Conservation (phyloP, 352 stramenopile genomes). For the Phytophthora rubi region DNA sequence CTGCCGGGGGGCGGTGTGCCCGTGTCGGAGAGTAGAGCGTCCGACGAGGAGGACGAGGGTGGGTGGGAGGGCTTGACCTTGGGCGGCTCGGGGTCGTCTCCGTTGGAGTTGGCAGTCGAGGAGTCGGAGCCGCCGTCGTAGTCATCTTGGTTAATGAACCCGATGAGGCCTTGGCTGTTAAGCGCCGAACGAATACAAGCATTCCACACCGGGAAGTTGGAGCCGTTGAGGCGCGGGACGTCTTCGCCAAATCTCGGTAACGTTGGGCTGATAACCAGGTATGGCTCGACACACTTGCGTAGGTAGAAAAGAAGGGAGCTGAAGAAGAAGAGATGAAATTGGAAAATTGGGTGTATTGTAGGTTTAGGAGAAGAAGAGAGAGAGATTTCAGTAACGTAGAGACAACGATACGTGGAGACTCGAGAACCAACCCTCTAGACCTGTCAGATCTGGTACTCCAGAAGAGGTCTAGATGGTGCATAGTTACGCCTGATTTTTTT, state of each 20-base stretch:
- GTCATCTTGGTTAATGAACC: conserved; percentile 19
- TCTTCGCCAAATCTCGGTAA: conserved; percentile 9
- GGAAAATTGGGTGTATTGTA: too few species aligned
- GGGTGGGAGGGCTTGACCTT: background rate
- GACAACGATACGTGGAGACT: too few species aligned
- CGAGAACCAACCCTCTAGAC: too few species aligned
- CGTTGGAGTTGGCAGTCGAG: background rate
- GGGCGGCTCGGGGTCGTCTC: background rate
- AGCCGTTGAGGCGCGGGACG: conserved; percentile 22
- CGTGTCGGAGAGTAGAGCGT: background rate
- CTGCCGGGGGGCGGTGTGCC: background rate
- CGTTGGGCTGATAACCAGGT: conserved; percentile 12
- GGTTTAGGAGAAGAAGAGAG: too few species aligned
- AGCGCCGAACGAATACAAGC: conserved; percentile 12
- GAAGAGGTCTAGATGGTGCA: too few species aligned
- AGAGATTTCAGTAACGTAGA: too few species aligned
- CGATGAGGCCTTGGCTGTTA: conserved; percentile 13
- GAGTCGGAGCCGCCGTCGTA: conserved; percentile 11
- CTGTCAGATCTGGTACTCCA: too few species aligned
- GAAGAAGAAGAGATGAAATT: background rate
- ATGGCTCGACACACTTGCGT: background rate
- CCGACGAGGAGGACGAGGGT: background rate
- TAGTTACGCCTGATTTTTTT: too few species aligned
- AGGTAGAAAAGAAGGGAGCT: background rate
- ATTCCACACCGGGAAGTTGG: conserved; percentile 20